These are phyloP conservation scores for Penicillium argentinense DNA, from an alignment of 495 filamentous ascomycete genomes.

Conservation along the genomic window DNA sequence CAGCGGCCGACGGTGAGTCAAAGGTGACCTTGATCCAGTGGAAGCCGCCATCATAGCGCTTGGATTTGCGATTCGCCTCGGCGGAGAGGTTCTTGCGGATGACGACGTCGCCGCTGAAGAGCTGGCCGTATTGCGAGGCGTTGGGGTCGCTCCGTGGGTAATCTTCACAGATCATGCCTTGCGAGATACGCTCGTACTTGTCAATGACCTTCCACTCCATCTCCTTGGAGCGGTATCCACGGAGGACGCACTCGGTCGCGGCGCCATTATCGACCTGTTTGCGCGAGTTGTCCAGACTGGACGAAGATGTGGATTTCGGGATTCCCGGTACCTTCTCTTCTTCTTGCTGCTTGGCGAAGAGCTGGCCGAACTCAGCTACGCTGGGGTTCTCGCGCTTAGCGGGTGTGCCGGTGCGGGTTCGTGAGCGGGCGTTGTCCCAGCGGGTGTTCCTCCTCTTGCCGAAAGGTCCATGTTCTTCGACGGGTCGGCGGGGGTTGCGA, in stretches of 20 bases:
- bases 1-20: constrained; percentile 75
- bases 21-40: constrained; percentile 96
- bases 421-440: constrained; percentile 50
- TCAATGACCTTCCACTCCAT: constrained; percentile 82
- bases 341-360: constrained; percentile 46
- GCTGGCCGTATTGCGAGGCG: constrained; percentile 55
- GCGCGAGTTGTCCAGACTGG: constrained; percentile 40
- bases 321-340: constrained; percentile 36
- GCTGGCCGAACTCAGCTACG: constrained; percentile 50
- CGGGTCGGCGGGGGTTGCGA: constrained; percentile 49
- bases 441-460: constrained; percentile 54
- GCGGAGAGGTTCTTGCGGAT: constrained; percentile 60
- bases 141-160: constrained; percentile 67
- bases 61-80: constrained; percentile 72
- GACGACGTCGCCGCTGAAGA: constrained; percentile 61
- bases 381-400: constrained; percentile 59
- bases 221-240: constrained; percentile 70
- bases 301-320: constrained; percentile 44
- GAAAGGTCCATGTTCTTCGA: constrained; percentile 64
- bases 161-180: constrained; percentile 83
- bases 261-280: constrained; percentile 53
- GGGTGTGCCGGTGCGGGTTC: constrained; percentile 59
- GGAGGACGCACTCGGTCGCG: constrained; percentile 79
- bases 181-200: constrained; percentile 73
- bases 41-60: constrained; percentile 70